Conservation (phyloP, 2,329 filamentous ascomycete species). For the Lithohypha guttulata region DNA sequence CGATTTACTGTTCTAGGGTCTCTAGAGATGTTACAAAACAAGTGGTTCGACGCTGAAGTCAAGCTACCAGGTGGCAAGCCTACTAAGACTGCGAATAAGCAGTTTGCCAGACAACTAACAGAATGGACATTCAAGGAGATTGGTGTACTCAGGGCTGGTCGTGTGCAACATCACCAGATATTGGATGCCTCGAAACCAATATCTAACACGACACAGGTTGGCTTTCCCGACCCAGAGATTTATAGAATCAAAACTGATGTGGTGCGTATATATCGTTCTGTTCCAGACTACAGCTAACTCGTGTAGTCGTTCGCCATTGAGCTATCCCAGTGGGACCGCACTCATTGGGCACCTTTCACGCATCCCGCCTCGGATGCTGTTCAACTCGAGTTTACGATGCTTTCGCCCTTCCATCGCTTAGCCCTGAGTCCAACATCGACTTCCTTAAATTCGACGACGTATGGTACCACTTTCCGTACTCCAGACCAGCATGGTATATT, state of each 20-base stretch:
- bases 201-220: constrained; percentile 37
- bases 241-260: constrained; percentile 97
- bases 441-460: constrained; percentile 60
- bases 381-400: constrained; percentile 97
- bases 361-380: constrained; percentile 60
- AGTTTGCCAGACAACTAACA: constrained; percentile 74
- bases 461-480: constrained; percentile 62
- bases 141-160: constrained; percentile 76
- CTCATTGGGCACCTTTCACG: constrained; percentile 64
- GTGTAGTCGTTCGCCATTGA: constrained; percentile 72
- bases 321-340: constrained; percentile 70
- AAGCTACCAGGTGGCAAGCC: constrained; percentile 46
- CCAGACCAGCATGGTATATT: constrained; percentile 99
- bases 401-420: constrained; percentile 91
- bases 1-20: constrained; percentile 78
- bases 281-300: neutral
- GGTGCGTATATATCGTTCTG: constrained; percentile 47
- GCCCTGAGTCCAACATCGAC: constrained; percentile 50
- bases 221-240: constrained; percentile 61
- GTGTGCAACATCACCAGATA: constrained; percentile 62
- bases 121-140: constrained; percentile 95
- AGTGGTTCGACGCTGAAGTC: constrained; percentile 78
- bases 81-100: constrained; percentile 62
- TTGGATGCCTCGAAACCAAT: constrained; percentile 39
- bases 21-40: constrained; percentile 74